These are phyloP conservation scores for Coniochaeta prunicola DNA, from an alignment of 2,329 filamentous ascomycete genomes.

Conservation along the genomic window DNA sequence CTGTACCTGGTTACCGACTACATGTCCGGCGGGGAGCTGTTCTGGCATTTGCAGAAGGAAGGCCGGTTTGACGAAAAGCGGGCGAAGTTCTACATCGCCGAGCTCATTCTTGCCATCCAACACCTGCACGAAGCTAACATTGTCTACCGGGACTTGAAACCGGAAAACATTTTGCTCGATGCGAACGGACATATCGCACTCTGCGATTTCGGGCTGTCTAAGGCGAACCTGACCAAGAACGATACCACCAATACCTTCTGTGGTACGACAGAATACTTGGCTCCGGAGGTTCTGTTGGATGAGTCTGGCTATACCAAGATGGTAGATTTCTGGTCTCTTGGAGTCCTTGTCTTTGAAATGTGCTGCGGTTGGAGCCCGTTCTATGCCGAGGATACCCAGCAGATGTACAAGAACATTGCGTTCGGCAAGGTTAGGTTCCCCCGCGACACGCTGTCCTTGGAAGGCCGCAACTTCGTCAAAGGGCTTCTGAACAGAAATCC, in stretches of 20 bases:
- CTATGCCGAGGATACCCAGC: conserved; percentile 97
- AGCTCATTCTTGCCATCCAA: conserved; percentile 89
- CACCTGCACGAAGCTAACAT: conserved; percentile 96
- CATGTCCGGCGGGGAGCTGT: conserved; percentile 97
- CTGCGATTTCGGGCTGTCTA: conserved; percentile 95
- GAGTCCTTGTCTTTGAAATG: conserved; percentile 98
- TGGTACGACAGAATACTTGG: conserved; percentile 94
- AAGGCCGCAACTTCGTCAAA: conserved; percentile 97
- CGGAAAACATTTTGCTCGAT: conserved; percentile 93
- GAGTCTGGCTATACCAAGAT: conserved; percentile 99
- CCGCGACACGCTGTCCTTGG: conserved; percentile 84
- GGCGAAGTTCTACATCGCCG: conserved; percentile 98
- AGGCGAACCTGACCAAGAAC: conserved; percentile 94
- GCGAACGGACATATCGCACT: conserved; percentile 97
- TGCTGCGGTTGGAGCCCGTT: conserved; percentile 99
- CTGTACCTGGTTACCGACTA: conserved; percentile 98
- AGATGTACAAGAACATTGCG: conserved; percentile 99
- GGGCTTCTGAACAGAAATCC: conserved; percentile 94
- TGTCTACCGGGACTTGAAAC: conserved; percentile 94
- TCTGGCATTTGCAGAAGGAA: conserved; percentile 98
- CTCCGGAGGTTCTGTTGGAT: conserved; percentile 89
- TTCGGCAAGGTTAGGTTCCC: conserved; percentile 98
- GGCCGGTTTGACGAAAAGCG: conserved; percentile 90
- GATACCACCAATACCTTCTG: conserved; percentile 99
- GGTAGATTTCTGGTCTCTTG: conserved; percentile 99